Conservation (phyloP, 352 stramenopile species). For the Phytophthora citricola region DNA sequence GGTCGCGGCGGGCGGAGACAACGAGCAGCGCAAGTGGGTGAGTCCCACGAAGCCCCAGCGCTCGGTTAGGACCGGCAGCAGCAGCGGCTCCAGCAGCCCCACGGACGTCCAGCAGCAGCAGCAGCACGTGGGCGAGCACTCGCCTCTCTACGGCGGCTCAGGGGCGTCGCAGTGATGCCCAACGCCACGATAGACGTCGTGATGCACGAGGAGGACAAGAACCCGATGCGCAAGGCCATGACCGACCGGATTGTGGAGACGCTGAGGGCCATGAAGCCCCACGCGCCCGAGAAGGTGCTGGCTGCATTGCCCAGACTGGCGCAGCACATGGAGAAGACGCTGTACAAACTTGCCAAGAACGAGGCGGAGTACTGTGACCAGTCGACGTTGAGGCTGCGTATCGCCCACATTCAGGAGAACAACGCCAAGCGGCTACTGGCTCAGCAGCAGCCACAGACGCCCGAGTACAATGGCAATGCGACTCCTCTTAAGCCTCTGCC, state of each 20-base stretch:
- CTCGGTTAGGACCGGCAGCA: slow-evolving; percentile 24
- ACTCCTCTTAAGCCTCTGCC: slow-evolving; percentile 41
- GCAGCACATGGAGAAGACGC: slow-evolving; percentile 94
- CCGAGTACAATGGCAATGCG: slow-evolving; percentile 19
- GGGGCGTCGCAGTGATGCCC: slow-evolving; percentile 17
- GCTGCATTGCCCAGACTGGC: slow-evolving; percentile 96
- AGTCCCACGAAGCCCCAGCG: slow-evolving; percentile 44
- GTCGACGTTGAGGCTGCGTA: slow-evolving; percentile 92
- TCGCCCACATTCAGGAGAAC: slow-evolving; percentile 87
- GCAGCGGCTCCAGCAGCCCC: slow-evolving; percentile 50
- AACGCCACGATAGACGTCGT: slow-evolving; percentile 16
- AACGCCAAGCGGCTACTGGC: slow-evolving; percentile 70
- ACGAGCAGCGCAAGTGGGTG: slow-evolving; percentile 48
- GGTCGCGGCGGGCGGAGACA: slow-evolving; percentile 28
- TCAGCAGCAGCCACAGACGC: slow-evolving; percentile 41
- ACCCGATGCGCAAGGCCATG: slow-evolving; percentile 51
- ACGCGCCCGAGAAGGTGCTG: slow-evolving; percentile 95
- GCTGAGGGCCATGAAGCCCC: slow-evolving; percentile 93
- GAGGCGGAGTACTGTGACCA: slow-evolving; percentile 94
- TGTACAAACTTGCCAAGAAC: slow-evolving; percentile 86
- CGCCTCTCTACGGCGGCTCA: slow-evolving; percentile 10
- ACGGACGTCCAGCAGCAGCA: slow-evolving; percentile 50
- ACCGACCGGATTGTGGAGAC: slow-evolving; percentile 89
- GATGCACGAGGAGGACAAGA: slow-evolving; percentile 45
- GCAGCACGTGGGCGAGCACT: slow-evolving; percentile 23